Conservation (phyloP, 371 early-diverging fungal species). For the Apophysomyces ossiformis region DNA sequence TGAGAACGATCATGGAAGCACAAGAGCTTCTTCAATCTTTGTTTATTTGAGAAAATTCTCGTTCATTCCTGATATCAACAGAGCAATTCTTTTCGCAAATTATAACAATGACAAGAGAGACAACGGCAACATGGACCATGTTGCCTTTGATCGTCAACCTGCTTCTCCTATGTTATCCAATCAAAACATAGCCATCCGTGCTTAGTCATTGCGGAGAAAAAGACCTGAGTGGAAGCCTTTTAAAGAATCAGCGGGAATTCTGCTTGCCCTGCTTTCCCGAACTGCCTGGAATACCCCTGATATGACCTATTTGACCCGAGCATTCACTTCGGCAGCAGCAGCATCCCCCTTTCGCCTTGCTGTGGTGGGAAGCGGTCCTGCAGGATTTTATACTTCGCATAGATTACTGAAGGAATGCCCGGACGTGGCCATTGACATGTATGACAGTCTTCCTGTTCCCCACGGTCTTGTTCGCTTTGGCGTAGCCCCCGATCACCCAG, state of each 20-base stretch:
- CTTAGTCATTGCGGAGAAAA: too few relatives aligned
- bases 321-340: conserved; percentile 25
- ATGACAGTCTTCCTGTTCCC: conserved; percentile 86
- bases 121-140: not conserved
- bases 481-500: conserved; percentile 99
- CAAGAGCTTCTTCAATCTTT: too few relatives aligned
- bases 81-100: not conserved
- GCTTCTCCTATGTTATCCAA: too few relatives aligned
- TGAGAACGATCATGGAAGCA: too few relatives aligned
- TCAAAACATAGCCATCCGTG: too few relatives aligned
- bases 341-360: conserved; percentile 60
- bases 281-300: not conserved
- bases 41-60: too few relatives aligned
- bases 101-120: not conserved
- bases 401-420: conserved; percentile 69
- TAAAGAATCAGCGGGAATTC: not conserved
- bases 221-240: too few relatives aligned
- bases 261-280: not conserved
- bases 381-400: conserved; percentile 94
- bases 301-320: conserved; percentile 11
- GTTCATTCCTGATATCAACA: too few relatives aligned
- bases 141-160: too few relatives aligned
- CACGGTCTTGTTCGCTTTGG: conserved; percentile 95
- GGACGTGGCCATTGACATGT: conserved; percentile 78
- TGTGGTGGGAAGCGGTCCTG: conserved; percentile 88